A percentile compares a stretch with the other conserved stretches of the same genome.
phyloP scores from a whole-genome alignment of 1,284 basidiomycete species.

The Ceratobasidium sp. region DNA sequence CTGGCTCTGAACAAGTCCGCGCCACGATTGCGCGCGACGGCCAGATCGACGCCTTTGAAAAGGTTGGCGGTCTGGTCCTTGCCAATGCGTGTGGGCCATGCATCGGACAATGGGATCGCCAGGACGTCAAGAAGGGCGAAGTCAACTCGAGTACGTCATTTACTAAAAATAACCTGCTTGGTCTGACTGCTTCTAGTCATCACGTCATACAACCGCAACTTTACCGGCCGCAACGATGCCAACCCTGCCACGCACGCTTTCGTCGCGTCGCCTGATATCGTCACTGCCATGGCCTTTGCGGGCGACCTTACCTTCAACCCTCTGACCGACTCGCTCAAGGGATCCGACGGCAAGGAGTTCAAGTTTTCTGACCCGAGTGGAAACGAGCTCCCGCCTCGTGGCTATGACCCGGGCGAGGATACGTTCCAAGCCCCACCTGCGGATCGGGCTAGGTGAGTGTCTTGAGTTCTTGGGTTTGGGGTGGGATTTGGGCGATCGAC shows the following conservation, averaged over 20 bases:
- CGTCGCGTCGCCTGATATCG: slow-evolving; percentile 96
- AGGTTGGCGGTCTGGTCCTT: slow-evolving; percentile 89
- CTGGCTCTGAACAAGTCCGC: slow-evolving; percentile 97
- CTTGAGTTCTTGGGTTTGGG: not conserved
- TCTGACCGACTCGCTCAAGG: slow-evolving; percentile 86
- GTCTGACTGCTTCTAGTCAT: slow-evolving; percentile 65
- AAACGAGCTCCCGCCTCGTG: slow-evolving; percentile 89
- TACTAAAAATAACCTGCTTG: not conserved
- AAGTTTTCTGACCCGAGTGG: slow-evolving; percentile 92
- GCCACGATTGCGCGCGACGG: slow-evolving; percentile 98
- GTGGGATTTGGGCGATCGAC: not conserved
- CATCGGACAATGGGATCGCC: slow-evolving; percentile 99
- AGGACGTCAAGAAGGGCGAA: slow-evolving; percentile 96
- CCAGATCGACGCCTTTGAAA: slow-evolving; percentile 86
- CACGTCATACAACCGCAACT: slow-evolving; percentile 99
- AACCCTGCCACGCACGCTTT: slow-evolving; percentile 99
- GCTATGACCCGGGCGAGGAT: slow-evolving; percentile 96
- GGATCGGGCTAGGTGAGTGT: slow-evolving; percentile 64
- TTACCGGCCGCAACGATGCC: slow-evolving; percentile 99
- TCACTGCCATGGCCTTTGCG: slow-evolving; percentile 96
- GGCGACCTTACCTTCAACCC: slow-evolving; percentile 98
- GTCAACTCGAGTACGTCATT: slow-evolving; percentile 84
- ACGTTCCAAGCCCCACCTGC: slow-evolving; percentile 95
- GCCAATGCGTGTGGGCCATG: slow-evolving; percentile 99
- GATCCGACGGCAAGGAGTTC: slow-evolving; percentile 95